Percentiles rank a stretch among this genome's conserved stretches.
Evolutionary conservation across 2,329 filamentous ascomycete genomes (phyloP).

Genomic region (Zymoseptoria crescenta): DNA sequence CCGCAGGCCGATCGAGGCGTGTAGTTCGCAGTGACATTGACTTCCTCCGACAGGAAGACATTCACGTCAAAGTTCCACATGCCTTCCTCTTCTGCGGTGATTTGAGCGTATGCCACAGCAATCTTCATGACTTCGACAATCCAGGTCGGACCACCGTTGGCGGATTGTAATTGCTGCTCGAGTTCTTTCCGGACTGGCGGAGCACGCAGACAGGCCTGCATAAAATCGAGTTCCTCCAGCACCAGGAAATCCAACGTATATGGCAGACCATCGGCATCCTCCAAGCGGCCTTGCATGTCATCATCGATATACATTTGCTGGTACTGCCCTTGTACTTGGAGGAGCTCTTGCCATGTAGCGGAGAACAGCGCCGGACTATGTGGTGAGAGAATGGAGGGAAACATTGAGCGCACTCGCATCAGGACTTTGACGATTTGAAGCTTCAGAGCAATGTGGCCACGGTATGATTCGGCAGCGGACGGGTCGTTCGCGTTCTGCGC

Average conservation of each 20-base stretch:
- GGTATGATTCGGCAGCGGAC: conserved; percentile 58
- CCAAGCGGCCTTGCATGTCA: conserved; percentile 77
- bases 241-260: conserved; percentile 92
- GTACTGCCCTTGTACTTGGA: conserved; percentile 63
- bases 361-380: conserved; percentile 79
- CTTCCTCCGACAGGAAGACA: conserved; percentile 89
- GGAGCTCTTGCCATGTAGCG: conserved; percentile 82
- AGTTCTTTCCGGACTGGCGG: conserved; percentile 83
- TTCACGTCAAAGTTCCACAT: conserved; percentile 97
- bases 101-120: conserved; percentile 76
- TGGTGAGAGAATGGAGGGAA: conserved; percentile 71
- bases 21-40: conserved; percentile 90
- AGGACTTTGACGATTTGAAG: conserved; percentile 85
- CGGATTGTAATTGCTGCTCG: conserved; percentile 62
- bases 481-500: conserved; percentile 55
- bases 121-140: conserved; percentile 81
- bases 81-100: conserved; percentile 85
- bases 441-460: conserved; percentile 78
- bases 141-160: conserved; percentile 63
- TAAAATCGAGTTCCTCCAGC: conserved; percentile 87
- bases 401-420: conserved; percentile 78
- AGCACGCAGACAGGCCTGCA: conserved; percentile 83
- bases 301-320: conserved; percentile 77
- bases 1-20: conserved; percentile 88
- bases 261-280: conserved; percentile 83